Evolutionary conservation across 2,329 filamentous ascomycete genomes (phyloP), one percentile per base, ranked within the genome.

Genomic region (Stachybotrys echinatus): DNA sequence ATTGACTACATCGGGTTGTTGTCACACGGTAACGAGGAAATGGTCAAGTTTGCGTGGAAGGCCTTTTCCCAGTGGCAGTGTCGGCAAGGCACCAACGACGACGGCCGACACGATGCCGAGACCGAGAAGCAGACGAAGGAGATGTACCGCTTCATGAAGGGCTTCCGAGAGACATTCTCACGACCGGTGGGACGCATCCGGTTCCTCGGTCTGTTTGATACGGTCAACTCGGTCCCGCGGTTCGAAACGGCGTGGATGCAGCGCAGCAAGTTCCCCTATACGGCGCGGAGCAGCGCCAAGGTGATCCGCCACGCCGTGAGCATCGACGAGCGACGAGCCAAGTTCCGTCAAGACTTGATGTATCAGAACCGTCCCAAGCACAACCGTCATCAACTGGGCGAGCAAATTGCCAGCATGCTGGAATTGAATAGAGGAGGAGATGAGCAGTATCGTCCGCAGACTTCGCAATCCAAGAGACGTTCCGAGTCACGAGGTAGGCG

Each of bases 11-110:
- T 94, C 49, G 89, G 90, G 1, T 74, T 95, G 0, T 74, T 95
- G 14, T 86, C 85, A 12, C 85, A 88, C 47, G 89, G 89, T 12
- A 95, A 95, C 58, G 88, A 95, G 61, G 89, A 94, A 57, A 86
- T 94, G 83, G 83, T 89, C 47, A 76, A 79, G 4, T 95, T 95
- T 63, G 89, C 88, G 1, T 94, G 89, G 88, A 91, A 88, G 63
- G 85, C 86, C 0, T 91, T 90, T 59, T 79, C 84, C 7, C 82
- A 85, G 61, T 90, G 85, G 85, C 84, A 89, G 60, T 77, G 76
- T 42, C 79, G 85, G 74, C 71, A 74, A 74, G 67, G 65, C 10
- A 69, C 73, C 0, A 61, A 62, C 14, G 60, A 68, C 27, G 67
- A 72, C 2, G 72, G 76, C 43, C 75, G 70, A 23, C 68, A 68